Evolutionary conservation across 1,284 basidiomycete genomes (phyloP).

Genomic region (Cerioporus squamosus): DNA sequence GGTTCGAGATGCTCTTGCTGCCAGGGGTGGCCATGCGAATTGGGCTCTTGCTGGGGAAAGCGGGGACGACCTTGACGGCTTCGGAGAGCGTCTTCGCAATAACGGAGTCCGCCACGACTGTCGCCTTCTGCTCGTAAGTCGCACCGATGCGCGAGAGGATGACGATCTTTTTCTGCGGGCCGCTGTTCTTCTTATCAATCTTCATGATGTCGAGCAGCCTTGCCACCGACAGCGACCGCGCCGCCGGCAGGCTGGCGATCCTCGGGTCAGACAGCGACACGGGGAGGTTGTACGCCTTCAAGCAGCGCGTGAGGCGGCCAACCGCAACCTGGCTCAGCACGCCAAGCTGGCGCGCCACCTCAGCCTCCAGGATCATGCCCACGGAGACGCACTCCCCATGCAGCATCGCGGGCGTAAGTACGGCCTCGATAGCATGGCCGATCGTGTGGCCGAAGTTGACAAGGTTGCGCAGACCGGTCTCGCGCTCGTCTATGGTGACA

Average conservation of each 20-base stretch:
- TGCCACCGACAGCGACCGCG: conserved; percentile 78
- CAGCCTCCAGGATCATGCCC: conserved; percentile 94
- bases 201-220: conserved; percentile 90
- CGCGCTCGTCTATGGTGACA: conserved; percentile 93
- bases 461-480: conserved; percentile 93
- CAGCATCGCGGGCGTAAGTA: conserved; percentile 88
- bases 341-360: conserved; percentile 87
- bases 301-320: conserved; percentile 81
- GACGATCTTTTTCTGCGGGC: conserved; percentile 92
- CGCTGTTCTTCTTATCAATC: conserved; percentile 98
- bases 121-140: conserved; percentile 92
- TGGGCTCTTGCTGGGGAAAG: conserved; percentile 65
- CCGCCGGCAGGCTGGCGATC: conserved; percentile 72
- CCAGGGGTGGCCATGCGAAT: conserved; percentile 93
- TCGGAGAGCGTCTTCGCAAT: conserved; percentile 85
- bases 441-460: conserved; percentile 98
- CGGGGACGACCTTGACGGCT: conserved; percentile 75
- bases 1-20: conserved; percentile 97
- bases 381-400: conserved; percentile 94
- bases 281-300: conserved; percentile 83
- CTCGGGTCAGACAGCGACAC: conserved; percentile 73
- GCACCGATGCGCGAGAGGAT: conserved; percentile 90
- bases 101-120: conserved; percentile 79
- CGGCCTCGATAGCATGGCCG: conserved; percentile 94
- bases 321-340: conserved; percentile 88